Base-by-base conservation (phyloP, 108 stramenopile genomes). In the Seminavis robusta region DNA sequence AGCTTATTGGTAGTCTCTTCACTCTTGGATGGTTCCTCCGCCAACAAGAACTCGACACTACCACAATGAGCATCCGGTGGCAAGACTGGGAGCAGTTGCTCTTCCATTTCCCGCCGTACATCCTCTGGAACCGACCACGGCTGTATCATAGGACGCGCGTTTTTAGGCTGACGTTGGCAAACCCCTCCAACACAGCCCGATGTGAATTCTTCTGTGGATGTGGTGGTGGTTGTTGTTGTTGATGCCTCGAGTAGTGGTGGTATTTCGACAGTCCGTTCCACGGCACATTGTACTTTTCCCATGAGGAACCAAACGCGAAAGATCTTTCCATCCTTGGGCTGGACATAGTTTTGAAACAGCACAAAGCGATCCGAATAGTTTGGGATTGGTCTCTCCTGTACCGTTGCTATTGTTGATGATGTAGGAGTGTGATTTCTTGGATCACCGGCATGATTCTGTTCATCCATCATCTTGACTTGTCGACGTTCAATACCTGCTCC, bases 221-320 rank as follows among this genome's bases (percentile, higher is more conserved):
- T 32, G 6, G 48, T 28, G 10, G 24, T 54, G 21, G 13, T 56
- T 20, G 34, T 9, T 33, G 9, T n/a, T 33, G 27, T 33, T n/a
- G n/a, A n/a, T 15, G n/a, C 36, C 17, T 46, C 32, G 25, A 19
- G 13, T n/a, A n/a, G n/a, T n/a, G n/a, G n/a, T n/a, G n/a, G n/a
- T n/a, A n/a, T n/a, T 3, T 4, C 20, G 6, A 57, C 24, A 6
- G 24, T 54, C 27, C 74, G 52, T 26, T 41, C 39, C 1, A 61
- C 59, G 0, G 58, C 74, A 47, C 74, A 76, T 47, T 76, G 74
- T 4, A 70, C 59, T 23, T 58, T 47, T 21, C 74, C 74, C n/a
- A 36, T 36, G 17, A 70, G 41, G 40, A 76, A 76, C 74, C 74
- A 76, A 25, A 76, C 63, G 2, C 74, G 65, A 48, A 70, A 76